Percentiles rank a stretch among this genome's conserved stretches.
Conservation (phyloP, 768 basidiomycete species). For the Termitomyces sp. region DNA sequence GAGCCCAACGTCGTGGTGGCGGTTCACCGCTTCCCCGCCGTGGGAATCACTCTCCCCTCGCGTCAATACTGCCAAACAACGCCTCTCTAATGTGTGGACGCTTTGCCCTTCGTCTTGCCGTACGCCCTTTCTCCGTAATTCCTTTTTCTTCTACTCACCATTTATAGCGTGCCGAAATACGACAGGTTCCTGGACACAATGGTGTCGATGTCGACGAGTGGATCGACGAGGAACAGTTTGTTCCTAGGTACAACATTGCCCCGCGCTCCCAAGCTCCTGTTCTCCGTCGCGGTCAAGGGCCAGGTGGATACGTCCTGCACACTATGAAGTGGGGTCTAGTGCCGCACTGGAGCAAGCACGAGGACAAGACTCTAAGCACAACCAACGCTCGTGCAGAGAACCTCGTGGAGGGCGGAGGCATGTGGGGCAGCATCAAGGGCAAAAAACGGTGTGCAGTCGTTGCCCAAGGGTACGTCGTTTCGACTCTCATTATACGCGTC, state of each 20-base stretch:
- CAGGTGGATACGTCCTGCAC: slow-evolving; percentile 51
- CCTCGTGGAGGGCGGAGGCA: slow-evolving; percentile 66
- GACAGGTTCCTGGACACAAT: slow-evolving; percentile 38
- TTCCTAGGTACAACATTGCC: slow-evolving; percentile 78
- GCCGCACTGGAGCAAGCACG: slow-evolving; percentile 77
- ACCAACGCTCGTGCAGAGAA: slow-evolving; percentile 91
- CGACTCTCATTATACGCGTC: no score
- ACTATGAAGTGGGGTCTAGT: slow-evolving; percentile 92
- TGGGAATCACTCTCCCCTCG: slow-evolving; percentile 1
- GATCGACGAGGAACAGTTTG: slow-evolving; percentile 55
- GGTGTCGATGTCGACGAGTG: slow-evolving; percentile 50
- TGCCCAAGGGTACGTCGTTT: slow-evolving; percentile 54
- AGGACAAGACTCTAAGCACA: slow-evolving; percentile 71
- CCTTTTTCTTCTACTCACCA: neutral
- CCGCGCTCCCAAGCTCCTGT: slow-evolving; percentile 79
- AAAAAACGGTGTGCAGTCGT: slow-evolving; percentile 83
- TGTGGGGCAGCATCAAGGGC: slow-evolving; percentile 85
- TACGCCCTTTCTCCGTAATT: slow-evolving; percentile 20
- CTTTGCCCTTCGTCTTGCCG: slow-evolving; percentile 50
- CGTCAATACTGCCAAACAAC: slow-evolving; percentile 10
- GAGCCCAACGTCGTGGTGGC: slow-evolving; percentile 13
- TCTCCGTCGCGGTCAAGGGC: slow-evolving; percentile 42
- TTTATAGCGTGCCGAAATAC: slow-evolving; percentile 36
- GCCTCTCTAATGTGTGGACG: slow-evolving; percentile 56
- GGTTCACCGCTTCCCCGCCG: slow-evolving; percentile 9